A percentile compares a stretch with the other conserved stretches of the same genome.
phyloP scores from a whole-genome alignment of 1,284 basidiomycete species.

The Wallemia hederae region DNA sequence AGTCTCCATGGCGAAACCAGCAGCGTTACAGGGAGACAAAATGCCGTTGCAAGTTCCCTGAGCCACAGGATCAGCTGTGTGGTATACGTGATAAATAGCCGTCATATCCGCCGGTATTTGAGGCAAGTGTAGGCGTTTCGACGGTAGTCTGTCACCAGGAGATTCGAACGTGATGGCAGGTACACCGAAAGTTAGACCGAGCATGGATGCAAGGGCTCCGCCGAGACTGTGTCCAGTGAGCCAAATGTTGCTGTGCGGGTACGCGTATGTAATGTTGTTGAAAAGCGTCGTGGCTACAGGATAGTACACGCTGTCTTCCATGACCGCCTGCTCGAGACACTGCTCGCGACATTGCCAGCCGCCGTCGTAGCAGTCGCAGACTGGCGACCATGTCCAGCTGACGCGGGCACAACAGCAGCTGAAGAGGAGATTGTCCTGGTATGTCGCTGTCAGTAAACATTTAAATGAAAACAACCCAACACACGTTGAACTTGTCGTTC shows the following conservation, averaged over 20 bases:
- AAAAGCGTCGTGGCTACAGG: conserved; percentile 28
- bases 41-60: conserved; percentile 20
- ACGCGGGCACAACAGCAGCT: conserved; percentile 91
- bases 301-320: conserved; percentile 68
- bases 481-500: conserved; percentile 64
- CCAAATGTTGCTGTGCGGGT: conserved; percentile 80
- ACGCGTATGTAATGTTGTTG: conserved; percentile 45
- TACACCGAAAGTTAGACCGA: conserved; percentile 71
- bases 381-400: conserved; percentile 79
- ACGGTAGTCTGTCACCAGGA: conserved; percentile 66
- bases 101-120: conserved; percentile 17
- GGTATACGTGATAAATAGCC: conserved; percentile 24
- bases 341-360: conserved; percentile 53
- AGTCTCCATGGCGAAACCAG: conserved; percentile 17
- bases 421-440: conserved; percentile 66
- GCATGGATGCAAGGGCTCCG: conserved; percentile 53
- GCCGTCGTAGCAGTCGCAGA: conserved; percentile 68
- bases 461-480: conserved; percentile 4
- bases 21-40: conserved; percentile 10
- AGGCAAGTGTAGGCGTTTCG: conserved; percentile 62
- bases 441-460: background rate
- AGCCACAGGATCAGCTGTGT: conserved; percentile 22
- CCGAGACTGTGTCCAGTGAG: conserved; percentile 72
- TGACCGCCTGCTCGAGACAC: conserved; percentile 50
- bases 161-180: conserved; percentile 73